Evolutionary conservation across 495 filamentous ascomycete species (phyloP).

Genomic region (Hypoxylon fragiforme): DNA sequence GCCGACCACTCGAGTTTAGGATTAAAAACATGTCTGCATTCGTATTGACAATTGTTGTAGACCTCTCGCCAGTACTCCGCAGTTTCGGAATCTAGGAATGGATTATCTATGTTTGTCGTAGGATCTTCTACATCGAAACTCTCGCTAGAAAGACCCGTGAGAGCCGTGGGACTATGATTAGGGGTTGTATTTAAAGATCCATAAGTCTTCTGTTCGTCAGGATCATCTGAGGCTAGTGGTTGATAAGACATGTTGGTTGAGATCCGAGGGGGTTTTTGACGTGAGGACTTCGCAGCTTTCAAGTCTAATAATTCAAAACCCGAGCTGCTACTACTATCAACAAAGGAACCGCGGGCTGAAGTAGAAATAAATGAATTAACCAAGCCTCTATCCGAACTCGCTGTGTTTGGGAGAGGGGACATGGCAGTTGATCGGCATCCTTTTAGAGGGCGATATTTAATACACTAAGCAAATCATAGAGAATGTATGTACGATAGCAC

Average conservation of each 20-base stretch:
- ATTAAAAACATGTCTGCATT: slow-evolving; percentile 57
- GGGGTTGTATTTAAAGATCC: slow-evolving; percentile 23
- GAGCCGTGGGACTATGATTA: slow-evolving; percentile 14
- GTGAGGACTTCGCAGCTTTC: slow-evolving; percentile 4
- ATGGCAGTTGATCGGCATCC: slow-evolving; percentile 11
- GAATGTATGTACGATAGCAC: slow-evolving; percentile 5
- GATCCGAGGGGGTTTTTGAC: slow-evolving; percentile 7
- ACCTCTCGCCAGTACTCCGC: slow-evolving; percentile 36
- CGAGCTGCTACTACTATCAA: background rate
- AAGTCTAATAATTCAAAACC: slow-evolving; percentile 26
- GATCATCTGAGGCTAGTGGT: slow-evolving; percentile 26
- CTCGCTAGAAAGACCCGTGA: slow-evolving; percentile 19
- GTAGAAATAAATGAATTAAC: slow-evolving; percentile 2
- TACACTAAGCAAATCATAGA: slow-evolving; percentile 10
- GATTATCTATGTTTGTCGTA: slow-evolving; percentile 34
- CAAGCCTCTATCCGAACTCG: slow-evolving; percentile 9
- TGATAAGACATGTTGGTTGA: slow-evolving; percentile 35
- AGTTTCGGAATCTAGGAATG: slow-evolving; percentile 37
- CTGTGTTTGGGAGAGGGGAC: slow-evolving; percentile 8
- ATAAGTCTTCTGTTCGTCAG: slow-evolving; percentile 29
- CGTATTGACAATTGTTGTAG: slow-evolving; percentile 43
- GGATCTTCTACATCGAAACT: slow-evolving; percentile 19
- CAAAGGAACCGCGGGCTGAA: slow-evolving; percentile 11
- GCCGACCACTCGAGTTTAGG: slow-evolving; percentile 55
- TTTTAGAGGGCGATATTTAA: slow-evolving; percentile 24